Evolutionary conservation across 2,329 filamentous ascomycete genomes (phyloP), one percentile per base, ranked within the genome.

Genomic region (Cercospora beticola): DNA sequence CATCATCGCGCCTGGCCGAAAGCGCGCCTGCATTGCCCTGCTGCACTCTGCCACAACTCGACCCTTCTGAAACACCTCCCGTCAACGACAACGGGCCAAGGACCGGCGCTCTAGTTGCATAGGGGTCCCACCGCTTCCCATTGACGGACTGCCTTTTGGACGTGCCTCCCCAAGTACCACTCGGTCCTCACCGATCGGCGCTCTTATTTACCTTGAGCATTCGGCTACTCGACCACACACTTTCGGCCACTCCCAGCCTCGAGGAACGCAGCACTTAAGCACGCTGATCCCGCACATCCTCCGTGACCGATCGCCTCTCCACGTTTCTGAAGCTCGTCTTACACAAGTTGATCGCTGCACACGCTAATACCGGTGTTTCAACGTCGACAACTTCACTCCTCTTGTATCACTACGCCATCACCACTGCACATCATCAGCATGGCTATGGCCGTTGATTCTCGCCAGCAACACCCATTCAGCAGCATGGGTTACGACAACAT

Each of bases 401-500:
- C 30, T 18, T 16, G 5, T 26, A 18, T 73, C 72, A 67, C 72
- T 71, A 70, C 67, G 71, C 71, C 62, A 65, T 23, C 65, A 63
- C 54, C 46, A 40, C 46, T 14, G 62, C 64, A 64, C 75, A 75
- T 72, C 73, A 23, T 54, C 75, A 75, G 72, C 73, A 97, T 97
- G 93, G 95, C 93, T 83, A 97, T 97, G 93, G 92, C 94, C 81
- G 88, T 97, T 85, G 93, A 97, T 84, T 89, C 89, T 78, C 92
- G 93, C 74, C 92, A 83, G 72, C 81, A 81, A 89, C 72, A 70
- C 57, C 84, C 88, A 88, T 80, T 92, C 91, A 83, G 92, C 87
- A 87, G 86, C 79, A 86, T 97, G 84, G 89, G 88, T 81, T 95
- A 94, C 85, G 92, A 94, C 80, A 86, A 88, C 80, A 89, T 93